Conservation (phyloP, 108 stramenopile genomes). For the Conticribra guillardii region DNA sequence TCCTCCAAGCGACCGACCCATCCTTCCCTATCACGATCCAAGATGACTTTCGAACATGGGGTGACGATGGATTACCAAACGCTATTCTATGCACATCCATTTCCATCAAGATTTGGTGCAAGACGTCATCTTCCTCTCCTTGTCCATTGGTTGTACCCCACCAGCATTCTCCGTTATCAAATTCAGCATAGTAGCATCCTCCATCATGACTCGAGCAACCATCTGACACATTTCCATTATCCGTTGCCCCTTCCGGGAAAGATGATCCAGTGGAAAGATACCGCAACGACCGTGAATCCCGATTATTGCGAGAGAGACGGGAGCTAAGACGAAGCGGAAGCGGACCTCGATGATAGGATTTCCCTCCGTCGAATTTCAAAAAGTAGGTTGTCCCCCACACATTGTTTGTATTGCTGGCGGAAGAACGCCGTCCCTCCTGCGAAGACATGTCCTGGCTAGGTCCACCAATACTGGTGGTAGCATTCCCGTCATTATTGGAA, state of each 20-base stretch:
- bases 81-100: slow-evolving; percentile 74
- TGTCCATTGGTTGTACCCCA: slow-evolving; percentile 52
- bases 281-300: slow-evolving; percentile 20
- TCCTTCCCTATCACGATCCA: slow-evolving; percentile 77
- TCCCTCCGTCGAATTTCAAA: slow-evolving; percentile 34
- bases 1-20: slow-evolving; percentile 77
- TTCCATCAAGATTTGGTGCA: slow-evolving; percentile 58
- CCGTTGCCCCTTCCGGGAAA: not conserved
- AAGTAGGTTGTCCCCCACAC: slow-evolving; percentile 29
- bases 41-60: slow-evolving; percentile 30
- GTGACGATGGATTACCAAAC: slow-evolving; percentile 51
- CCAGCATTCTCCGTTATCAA: slow-evolving; percentile 71
- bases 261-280: slow-evolving; percentile 72
- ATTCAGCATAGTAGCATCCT: slow-evolving; percentile 73
- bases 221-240: not conserved
- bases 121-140: slow-evolving; percentile 51
- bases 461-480: not conserved
- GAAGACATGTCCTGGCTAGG: not conserved
- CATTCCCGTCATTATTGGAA: not conserved
- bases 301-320: slow-evolving; percentile 25
- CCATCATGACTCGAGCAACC: not conserved
- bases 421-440: not conserved
- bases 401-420: not conserved
- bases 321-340: slow-evolving; percentile 24
- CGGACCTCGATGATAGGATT: slow-evolving; percentile 15